Base-by-base conservation (phyloP, 2,329 filamentous ascomycete species). In the Alternaria gaisen region DNA sequence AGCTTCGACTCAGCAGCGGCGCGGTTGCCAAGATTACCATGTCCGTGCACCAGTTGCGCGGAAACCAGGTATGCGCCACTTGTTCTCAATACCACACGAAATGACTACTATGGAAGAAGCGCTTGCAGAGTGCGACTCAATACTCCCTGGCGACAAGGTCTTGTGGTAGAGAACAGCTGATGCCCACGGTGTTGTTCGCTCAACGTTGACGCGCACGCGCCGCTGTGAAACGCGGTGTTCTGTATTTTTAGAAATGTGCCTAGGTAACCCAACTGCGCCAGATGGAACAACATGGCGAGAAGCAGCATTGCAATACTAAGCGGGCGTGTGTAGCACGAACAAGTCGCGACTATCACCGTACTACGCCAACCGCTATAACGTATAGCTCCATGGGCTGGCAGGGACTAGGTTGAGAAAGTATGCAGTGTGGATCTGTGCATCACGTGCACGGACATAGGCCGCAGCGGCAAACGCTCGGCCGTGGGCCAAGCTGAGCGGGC, bases 1-100 rank as follows among this genome's bases (percentile, higher is more conserved):
- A 20, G 30, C 46, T 57, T 51, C 10, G 54, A 57, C 44, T 52
- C 38, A n/a, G 20, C 16, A 57, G 54, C 46, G 36, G 54, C 26
- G 38, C 44, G 44, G 54, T 50, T 56, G 44, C 44, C 36, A 56
- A 56, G 54, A 50, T 36, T 41, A 26, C 38, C 20, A 20, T 36
- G 32, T 36, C 32, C 12, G 32, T 36, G 32, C 32, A 16, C 32
- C 32, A 36, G 6, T 36, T 36, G 32, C 32, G 32, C 32, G 2
- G 32, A 36, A 36, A 36, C 32, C 32, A 36, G 32, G 14, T 36
- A 36, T 4, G 32, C 32, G 12, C 32, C 32, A 36, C 32, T 36
- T 36, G 11, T 36, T 36, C 32, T 32, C 30, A 32, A 32, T 11
- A 32, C 11, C 32, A 36, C 32, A 36, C 32, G 12, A 36, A 36